A percentile compares a stretch with the other conserved stretches of the same genome.
These are phyloP conservation scores for Bruguiera gymnorhiza DNA, from an alignment of 345 rosid genomes.

Conservation along the genomic window DNA sequence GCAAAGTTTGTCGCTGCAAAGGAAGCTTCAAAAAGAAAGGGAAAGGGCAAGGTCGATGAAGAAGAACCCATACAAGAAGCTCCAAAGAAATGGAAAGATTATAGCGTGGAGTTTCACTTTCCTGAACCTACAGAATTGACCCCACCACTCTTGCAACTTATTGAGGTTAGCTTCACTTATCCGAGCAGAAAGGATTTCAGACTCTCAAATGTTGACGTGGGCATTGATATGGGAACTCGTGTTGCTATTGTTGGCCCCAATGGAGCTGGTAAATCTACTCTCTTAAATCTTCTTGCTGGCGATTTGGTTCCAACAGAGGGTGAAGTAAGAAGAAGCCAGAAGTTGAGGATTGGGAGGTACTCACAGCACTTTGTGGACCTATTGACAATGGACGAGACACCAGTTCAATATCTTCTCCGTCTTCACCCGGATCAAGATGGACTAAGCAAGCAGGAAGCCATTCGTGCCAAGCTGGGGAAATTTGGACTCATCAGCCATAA, in stretches of 20 bases:
- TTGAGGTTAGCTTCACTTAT: slow-evolving; percentile 86
- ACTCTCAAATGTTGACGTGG: slow-evolving; percentile 80
- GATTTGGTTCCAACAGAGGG: slow-evolving; percentile 82
- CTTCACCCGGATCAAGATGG: slow-evolving; percentile 98
- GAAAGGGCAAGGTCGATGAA: slow-evolving; percentile 70
- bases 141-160: slow-evolving; percentile 84
- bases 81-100: slow-evolving; percentile 89
- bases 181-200: slow-evolving; percentile 78
- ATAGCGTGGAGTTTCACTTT: slow-evolving; percentile 88
- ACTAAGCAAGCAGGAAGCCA: slow-evolving; percentile 91
- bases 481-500: slow-evolving; percentile 91
- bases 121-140: slow-evolving; percentile 96
- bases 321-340: slow-evolving; percentile 80
- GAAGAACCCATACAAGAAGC: slow-evolving; percentile 71
- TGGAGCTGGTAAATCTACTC: slow-evolving; percentile 94
- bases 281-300: slow-evolving; percentile 88
- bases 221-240: slow-evolving; percentile 97
- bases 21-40: slow-evolving; percentile 74
- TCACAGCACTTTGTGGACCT: slow-evolving; percentile 96
- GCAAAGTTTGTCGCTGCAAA: slow-evolving; percentile 68
- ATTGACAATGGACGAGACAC: slow-evolving; percentile 86
- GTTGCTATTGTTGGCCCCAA: slow-evolving; percentile 95
- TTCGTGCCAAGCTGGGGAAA: slow-evolving; percentile 91
- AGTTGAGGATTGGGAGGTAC: slow-evolving; percentile 86
- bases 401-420: slow-evolving; percentile 88